Evolutionary conservation across 345 rosid genomes (phyloP), one percentile per base, ranked within the genome.

Genomic region (Rhizophora mangle): DNA sequence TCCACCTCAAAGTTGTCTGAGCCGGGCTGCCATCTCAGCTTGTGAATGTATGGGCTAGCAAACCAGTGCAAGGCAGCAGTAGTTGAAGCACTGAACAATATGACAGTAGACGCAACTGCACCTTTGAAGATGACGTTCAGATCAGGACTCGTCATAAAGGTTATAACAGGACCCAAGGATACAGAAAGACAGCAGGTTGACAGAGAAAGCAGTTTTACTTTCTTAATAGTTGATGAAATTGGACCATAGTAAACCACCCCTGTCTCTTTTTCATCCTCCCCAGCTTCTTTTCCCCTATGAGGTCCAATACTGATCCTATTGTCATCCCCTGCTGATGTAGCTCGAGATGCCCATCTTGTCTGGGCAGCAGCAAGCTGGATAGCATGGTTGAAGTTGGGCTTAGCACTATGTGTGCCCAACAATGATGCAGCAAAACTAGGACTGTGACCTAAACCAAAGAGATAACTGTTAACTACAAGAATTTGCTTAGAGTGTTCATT

Each of bases 131-230:
- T 91, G 62, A 94, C 96, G 24, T 91, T 91, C 77, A 80, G 61
- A 15, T 86, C 93, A 0, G 91, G 89, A 20, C 92, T 85, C 51
- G 97, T 95, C 97, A 95, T 88, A 85, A 95, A 95, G 37, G 96
- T 89, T 80, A 92, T 83, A 68, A 92, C 97, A 0, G 99, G 99
- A 31, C 96, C 96, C 51, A 92, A 68, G 30, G 99, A 89, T 6
- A 95, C 97, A 0, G 97, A 92, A 60, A 95, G 96, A 72, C 97
- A 95, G 88, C 96, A 92, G 39, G 97, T 92, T 62, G 99, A 92
- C 65, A 95, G 97, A 5, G 97, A 95, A 49, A 89, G 93, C 69
- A 95, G 72, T 72, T 92, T 95, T 65, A 92, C 96, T 87, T 92
- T 95, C 87, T 89, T 92, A 56, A 95, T 83, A 62, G 93, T 89